Conservation (phyloP, 2,329 filamentous ascomycete genomes). For the Exophiala aquamarina region DNA sequence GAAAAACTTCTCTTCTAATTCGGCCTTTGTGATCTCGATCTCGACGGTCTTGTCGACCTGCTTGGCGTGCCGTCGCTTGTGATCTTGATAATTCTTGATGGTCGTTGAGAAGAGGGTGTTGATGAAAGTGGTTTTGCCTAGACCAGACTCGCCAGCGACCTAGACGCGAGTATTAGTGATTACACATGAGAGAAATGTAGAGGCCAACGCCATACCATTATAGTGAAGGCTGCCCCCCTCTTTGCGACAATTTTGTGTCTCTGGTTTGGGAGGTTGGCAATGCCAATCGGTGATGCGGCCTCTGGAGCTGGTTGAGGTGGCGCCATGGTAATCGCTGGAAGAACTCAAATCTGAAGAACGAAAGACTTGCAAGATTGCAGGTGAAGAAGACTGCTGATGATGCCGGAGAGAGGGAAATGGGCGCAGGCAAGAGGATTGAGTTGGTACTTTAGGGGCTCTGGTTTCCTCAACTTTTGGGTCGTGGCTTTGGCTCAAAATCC, state of each 20-base stretch:
- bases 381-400: not conserved
- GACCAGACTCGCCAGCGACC: slow-evolving; percentile 97
- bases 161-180: slow-evolving; percentile 39
- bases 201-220: slow-evolving; percentile 71
- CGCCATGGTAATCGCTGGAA: slow-evolving; percentile 48
- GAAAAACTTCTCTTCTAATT: slow-evolving; percentile 99
- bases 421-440: not conserved
- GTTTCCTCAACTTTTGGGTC: no score
- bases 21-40: slow-evolving; percentile 99
- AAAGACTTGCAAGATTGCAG: not conserved
- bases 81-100: slow-evolving; percentile 99
- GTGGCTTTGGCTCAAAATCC: no score
- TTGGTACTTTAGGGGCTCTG: not conserved
- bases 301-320: slow-evolving; percentile 50
- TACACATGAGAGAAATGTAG: not conserved
- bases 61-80: slow-evolving; percentile 98
- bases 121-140: slow-evolving; percentile 99
- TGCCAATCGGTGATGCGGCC: slow-evolving; percentile 67
- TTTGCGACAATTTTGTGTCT: slow-evolving; percentile 72
- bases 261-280: slow-evolving; percentile 73
- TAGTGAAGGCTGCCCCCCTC: slow-evolving; percentile 96
- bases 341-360: slow-evolving; percentile 8
- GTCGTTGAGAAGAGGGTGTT: slow-evolving; percentile 99
- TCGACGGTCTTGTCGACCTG: slow-evolving; percentile 99
- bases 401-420: not conserved